These are phyloP conservation scores for Cladophialophora exuberans DNA, from an alignment of 2,329 filamentous ascomycete genomes.

Conservation along the genomic window DNA sequence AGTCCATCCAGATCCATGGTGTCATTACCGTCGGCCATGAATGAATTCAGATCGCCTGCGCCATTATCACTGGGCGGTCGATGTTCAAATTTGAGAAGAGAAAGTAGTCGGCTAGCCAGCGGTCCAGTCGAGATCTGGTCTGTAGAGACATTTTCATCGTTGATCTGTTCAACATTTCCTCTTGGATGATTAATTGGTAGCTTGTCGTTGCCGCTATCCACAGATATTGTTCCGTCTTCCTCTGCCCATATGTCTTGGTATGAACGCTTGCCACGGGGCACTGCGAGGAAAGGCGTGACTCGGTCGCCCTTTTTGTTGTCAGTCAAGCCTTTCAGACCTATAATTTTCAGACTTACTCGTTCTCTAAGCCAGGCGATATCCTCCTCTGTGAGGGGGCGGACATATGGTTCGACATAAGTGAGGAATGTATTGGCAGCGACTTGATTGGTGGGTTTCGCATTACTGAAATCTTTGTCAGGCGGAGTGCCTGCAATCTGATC, in stretches of 20 bases:
- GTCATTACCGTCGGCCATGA: slow-evolving; percentile 42
- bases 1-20: slow-evolving; percentile 50
- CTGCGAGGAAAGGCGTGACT: slow-evolving; percentile 79
- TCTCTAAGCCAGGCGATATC: slow-evolving; percentile 92
- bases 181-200: slow-evolving; percentile 79
- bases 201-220: slow-evolving; percentile 71
- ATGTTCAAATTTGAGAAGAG: slow-evolving; percentile 76
- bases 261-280: slow-evolving; percentile 78
- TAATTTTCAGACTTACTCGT: slow-evolving; percentile 50
- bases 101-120: slow-evolving; percentile 77
- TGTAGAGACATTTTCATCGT: slow-evolving; percentile 82
- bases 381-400: slow-evolving; percentile 86
- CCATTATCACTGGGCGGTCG: slow-evolving; percentile 58
- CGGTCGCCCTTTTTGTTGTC: slow-evolving; percentile 69
- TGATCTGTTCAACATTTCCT: slow-evolving; percentile 83
- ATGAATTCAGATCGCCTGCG: slow-evolving; percentile 55
- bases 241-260: slow-evolving; percentile 94
- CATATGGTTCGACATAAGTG: slow-evolving; percentile 90
- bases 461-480: slow-evolving; percentile 94
- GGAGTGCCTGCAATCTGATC: slow-evolving; percentile 86
- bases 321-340: not conserved
- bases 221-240: slow-evolving; percentile 79
- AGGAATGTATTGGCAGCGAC: slow-evolving; percentile 92
- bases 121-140: slow-evolving; percentile 89
- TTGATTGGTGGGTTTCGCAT: slow-evolving; percentile 88